Evolutionary conservation across 768 basidiomycete species (phyloP).

Genomic region (Boletus reticuloceps): DNA sequence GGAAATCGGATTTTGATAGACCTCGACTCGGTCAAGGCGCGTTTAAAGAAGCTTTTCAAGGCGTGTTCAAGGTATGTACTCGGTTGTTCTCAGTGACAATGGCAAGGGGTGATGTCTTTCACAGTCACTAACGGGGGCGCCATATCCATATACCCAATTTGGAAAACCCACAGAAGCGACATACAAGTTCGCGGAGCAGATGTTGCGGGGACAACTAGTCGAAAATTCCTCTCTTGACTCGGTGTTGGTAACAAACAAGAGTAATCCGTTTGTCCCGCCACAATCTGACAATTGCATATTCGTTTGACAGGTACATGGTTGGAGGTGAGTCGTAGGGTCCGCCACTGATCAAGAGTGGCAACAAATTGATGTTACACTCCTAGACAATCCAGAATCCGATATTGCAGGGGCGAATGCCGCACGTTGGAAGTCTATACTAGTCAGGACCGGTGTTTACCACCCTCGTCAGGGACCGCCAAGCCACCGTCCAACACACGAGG

Average conservation of each 20-base stretch:
- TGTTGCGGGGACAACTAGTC: conserved; percentile 50
- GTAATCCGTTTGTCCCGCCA: conserved; percentile 9
- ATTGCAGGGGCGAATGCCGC: conserved; percentile 87
- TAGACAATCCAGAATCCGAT: conserved; percentile 90
- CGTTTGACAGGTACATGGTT: conserved; percentile 76
- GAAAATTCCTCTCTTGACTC: conserved; percentile 27
- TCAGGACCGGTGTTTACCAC: conserved; percentile 88
- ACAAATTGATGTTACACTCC: conserved; percentile 11
- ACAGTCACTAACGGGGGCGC: conserved; percentile 68
- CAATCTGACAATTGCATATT: conserved; percentile 20
- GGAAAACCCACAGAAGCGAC: conserved; percentile 88
- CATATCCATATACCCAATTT: conserved; percentile 71
- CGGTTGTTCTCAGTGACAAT: conserved; percentile 3
- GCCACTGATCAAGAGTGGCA: conserved; percentile 4
- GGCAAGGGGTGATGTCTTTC: conserved; percentile 1
- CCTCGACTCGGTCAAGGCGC: conserved; percentile 90
- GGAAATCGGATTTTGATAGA: conserved; percentile 77
- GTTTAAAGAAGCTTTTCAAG: conserved; percentile 80
- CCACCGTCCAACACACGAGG: conserved; percentile 68
- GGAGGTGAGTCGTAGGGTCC: conserved; percentile 60
- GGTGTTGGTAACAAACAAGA: conserved; percentile 47
- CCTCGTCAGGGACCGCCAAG: conserved; percentile 57
- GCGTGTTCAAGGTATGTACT: conserved; percentile 52
- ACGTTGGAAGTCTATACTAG: conserved; percentile 81
- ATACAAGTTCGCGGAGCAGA: conserved; percentile 73